Conservation (phyloP, 129 eudicot genomes). For the Kitagawia praeruptora region DNA sequence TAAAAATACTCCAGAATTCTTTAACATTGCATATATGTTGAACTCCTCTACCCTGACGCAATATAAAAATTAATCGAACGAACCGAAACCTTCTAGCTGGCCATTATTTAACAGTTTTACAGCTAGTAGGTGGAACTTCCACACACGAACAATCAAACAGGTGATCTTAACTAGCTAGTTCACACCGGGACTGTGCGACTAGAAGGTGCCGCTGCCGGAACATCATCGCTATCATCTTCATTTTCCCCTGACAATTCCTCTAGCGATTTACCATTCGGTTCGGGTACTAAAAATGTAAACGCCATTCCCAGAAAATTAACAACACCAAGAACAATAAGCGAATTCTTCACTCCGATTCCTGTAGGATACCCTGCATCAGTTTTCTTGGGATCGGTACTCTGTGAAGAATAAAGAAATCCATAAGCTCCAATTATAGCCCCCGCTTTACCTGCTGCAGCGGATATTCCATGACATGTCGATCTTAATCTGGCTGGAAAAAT, state of each 20-base stretch:
- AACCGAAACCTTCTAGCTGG: neutral
- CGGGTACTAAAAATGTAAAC: slow-evolving; percentile 38
- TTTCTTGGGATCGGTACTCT: slow-evolving; percentile 17
- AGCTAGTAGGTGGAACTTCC: neutral
- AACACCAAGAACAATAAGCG: slow-evolving; percentile 28
- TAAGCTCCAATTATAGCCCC: slow-evolving; percentile 44
- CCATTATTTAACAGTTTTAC: neutral
- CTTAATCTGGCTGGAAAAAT: slow-evolving; percentile 42
- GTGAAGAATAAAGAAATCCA: slow-evolving; percentile 38
- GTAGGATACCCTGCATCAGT: slow-evolving; percentile 32
- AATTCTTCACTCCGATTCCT: slow-evolving; percentile 33
- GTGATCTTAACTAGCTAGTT: neutral
- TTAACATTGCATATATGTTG: no score
- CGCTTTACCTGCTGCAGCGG: slow-evolving; percentile 38
- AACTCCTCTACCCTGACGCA: no score
- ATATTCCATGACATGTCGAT: slow-evolving; percentile 50
- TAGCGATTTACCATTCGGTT: slow-evolving; percentile 33
- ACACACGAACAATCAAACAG: neutral
- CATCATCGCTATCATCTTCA: slow-evolving; percentile 11
- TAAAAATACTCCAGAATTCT: no score
- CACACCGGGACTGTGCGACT: neutral
- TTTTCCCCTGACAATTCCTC: slow-evolving; percentile 36
- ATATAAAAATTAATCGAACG: no score
- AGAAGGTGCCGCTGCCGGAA: neutral
- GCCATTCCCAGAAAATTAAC: slow-evolving; percentile 24